These are phyloP conservation scores for Guyanaporus albipodus DNA, from an alignment of 768 basidiomycete species.

Conservation along the genomic window DNA sequence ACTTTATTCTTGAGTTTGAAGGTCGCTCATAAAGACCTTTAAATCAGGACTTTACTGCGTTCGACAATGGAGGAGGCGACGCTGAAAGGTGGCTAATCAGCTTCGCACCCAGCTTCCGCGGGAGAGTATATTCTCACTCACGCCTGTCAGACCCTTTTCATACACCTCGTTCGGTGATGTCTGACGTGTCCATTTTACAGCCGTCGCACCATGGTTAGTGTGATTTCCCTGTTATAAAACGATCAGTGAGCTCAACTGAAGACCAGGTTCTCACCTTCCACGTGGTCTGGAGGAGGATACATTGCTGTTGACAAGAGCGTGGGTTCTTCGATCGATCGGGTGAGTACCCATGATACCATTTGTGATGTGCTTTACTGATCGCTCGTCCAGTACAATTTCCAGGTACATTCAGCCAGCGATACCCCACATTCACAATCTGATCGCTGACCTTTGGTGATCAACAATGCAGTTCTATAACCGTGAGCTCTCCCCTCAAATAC, in stretches of 20 bases:
- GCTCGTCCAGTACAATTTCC: conserved; percentile 33
- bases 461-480: conserved; percentile 30
- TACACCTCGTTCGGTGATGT: background rate
- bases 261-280: conserved; percentile 18
- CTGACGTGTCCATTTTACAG: conserved; percentile 7
- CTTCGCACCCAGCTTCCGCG: conserved; percentile 33
- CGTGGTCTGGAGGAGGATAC: conserved; percentile 34
- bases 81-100: conserved; percentile 36
- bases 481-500: background rate
- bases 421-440: background rate
- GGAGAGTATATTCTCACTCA: conserved; percentile 34
- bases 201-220: conserved; percentile 23
- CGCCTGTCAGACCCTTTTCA: conserved; percentile 28
- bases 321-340: conserved; percentile 45
- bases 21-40: background rate
- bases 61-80: conserved; percentile 34
- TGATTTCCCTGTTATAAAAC: background rate
- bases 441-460: conserved; percentile 1
- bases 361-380: background rate
- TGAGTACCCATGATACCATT: conserved; percentile 8
- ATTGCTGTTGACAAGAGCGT: conserved; percentile 36
- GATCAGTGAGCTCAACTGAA: background rate
- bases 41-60: conserved; percentile 32
- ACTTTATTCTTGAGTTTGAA: background rate
- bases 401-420: conserved; percentile 25